Evolutionary conservation across 1,139 yeast species (phyloP), one percentile per base, ranked within the genome.

Genomic region (Magnusiomyces sp.): DNA sequence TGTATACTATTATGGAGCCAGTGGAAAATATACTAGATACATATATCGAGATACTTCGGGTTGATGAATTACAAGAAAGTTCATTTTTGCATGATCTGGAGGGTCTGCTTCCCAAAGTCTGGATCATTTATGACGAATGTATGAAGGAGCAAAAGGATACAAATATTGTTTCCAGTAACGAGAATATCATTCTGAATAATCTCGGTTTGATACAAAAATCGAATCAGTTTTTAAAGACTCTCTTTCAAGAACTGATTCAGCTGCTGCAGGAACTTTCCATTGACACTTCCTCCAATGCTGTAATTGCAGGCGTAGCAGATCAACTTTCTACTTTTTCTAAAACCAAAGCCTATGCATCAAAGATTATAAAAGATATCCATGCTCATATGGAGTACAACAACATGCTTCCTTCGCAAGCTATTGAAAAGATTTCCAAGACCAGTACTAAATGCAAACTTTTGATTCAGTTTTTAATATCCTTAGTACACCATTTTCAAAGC

Each of bases 31-130:
- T 47, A 14, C 49, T 60, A 37, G 20, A 50, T 9, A 46, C 53
- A 2, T 50, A 50, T 16, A 50, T 55, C 27, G 57, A 50, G 16
- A 48, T 33, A 23, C 37, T 59, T 19, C 49, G 55, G 17, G 53
- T 43, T 6, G 50, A 51, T 29, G 32, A 49, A 11, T 27, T 51
- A 14, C 52, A 49, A 40, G 52, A 46, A 31, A 41, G 45, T 16
- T 31, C 45, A 3, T 41, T 47, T 38, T 38, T 33, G 11, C 41
- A 45, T 19, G 51, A 51, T 14, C 44, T 51, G 31, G 54, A 51
- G 19, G 17, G 27, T 5, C 39, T 41, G 23, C 40, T 51, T n/a
- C 51, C 50, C 16, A 49, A 51, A 32, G 32, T 51, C 11, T 49
- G 52, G 52, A 40, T 19, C 13, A 19, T 43, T 6, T 51, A 43